Evolutionary conservation across 1,139 yeast genomes (phyloP), one percentile per base, ranked within the genome.

Genomic region (Pneumocystis sp.): DNA sequence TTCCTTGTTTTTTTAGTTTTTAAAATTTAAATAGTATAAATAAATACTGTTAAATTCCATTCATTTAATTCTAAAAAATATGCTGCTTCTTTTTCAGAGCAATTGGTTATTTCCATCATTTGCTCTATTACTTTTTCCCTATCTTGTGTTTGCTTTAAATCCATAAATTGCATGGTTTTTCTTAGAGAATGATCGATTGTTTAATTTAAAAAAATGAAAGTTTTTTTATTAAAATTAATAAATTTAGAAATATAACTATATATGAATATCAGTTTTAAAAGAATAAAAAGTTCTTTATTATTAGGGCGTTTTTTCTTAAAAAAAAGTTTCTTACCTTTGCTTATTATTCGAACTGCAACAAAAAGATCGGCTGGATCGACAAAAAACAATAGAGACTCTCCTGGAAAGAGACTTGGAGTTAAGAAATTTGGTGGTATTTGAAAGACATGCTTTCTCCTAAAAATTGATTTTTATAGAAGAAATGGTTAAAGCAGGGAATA

Each of bases 341-440:
- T 50, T 7, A 50, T 84, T 71, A 82, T 89, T 29, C 91, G 98
- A 81, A 84, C 85, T 44, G 97, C 98, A 42, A 90, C 97, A 45
- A 93, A 93, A 76, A 86, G 85, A 74, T 97, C 95, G 4, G 89
- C 96, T 21, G 97, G 97, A 70, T 90, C 97, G 40, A 87, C 85
- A 76, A 88, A 96, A 61, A 88, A 87, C 70, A 91, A 88, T 83
- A 87, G 88, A 75, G 97, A 91, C 76, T 91, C 98, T 29, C 91
- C 93, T 3, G 98, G 98, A 79, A 85, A 96, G 76, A 81, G 97
- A 74, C 79, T 93, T 65, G 99, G 99, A 42, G 88, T 95, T 56
- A 93, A 93, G 77, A 87, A 82, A 64, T 83, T 86, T 69, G 97
- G 91, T 71, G 86, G 87, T 61, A 81, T 12, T 25, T 50, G 21